phyloP scores from a whole-genome alignment of 345 rosid genomes.

The Nephelium lappaceum region DNA sequence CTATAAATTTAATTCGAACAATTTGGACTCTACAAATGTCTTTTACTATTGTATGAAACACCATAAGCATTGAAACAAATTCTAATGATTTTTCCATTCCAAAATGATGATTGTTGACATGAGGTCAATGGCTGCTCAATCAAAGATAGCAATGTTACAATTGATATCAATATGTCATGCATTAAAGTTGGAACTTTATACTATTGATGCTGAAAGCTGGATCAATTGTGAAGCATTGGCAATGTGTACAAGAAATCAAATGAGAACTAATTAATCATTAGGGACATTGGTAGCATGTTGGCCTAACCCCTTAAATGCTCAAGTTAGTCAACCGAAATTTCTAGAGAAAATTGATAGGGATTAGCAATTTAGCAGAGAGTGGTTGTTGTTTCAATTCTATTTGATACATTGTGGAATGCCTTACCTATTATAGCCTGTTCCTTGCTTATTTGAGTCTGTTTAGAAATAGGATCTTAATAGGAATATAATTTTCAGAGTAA shows the following conservation, averaged over 20 bases:
- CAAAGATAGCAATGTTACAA: background rate
- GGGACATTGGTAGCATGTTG: background rate
- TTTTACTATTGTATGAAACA: background rate
- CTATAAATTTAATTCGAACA: background rate
- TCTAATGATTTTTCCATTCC: background rate
- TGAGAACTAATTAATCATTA: background rate
- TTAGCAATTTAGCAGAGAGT: background rate
- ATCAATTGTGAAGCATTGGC: background rate
- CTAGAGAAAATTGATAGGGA: background rate
- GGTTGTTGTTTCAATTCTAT: background rate
- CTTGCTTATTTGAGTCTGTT: background rate
- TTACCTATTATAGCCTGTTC: background rate
- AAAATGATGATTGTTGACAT: background rate
- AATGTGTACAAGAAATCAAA: too few species aligned
- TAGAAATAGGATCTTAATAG: too few species aligned
- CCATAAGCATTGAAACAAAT: background rate
- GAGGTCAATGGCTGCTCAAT: background rate
- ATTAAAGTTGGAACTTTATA: background rate
- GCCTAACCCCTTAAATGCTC: background rate
- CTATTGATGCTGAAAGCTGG: background rate
- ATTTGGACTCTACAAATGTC: background rate
- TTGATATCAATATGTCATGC: background rate
- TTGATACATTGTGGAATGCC: background rate
- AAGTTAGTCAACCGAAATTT: background rate
- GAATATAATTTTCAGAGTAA: background rate